Percentiles rank a stretch among this genome's conserved stretches.
Evolutionary conservation across 306 rosid species (phyloP).

Genomic region (Fagus sylvatica): DNA sequence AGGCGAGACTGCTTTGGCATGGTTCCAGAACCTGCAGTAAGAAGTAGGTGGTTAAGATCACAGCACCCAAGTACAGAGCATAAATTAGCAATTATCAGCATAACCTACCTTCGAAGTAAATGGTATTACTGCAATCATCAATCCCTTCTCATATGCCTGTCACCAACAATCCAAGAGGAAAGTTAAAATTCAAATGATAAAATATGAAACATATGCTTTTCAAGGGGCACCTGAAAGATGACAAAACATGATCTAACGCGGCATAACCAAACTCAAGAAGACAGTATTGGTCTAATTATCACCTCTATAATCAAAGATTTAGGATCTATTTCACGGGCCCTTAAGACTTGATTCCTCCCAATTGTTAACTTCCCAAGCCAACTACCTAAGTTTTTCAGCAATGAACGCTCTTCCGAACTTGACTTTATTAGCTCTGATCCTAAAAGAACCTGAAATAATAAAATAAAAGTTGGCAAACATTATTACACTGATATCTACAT

Average conservation of each 20-base stretch:
- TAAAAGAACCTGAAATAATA: constrained; percentile 74
- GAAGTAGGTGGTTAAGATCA: constrained; percentile 14
- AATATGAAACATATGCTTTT: background rate
- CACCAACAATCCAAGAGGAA: constrained; percentile 4
- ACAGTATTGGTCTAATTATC: constrained; percentile 10
- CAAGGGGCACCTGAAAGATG: background rate
- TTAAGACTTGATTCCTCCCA: constrained; percentile 91
- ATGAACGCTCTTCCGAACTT: constrained; percentile 97
- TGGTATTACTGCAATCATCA: constrained; percentile 99
- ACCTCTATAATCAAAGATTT: constrained; percentile 98
- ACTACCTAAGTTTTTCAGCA: constrained; percentile 95
- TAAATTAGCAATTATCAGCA: background rate
- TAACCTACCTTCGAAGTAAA: constrained; percentile 92
- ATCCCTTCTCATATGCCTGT: constrained; percentile 98
- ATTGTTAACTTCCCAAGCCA: constrained; percentile 99
- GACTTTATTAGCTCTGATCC: constrained; percentile 98
- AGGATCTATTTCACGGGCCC: constrained; percentile 98
- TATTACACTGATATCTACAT: background rate
- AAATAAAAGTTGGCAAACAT: background rate
- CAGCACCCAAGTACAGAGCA: constrained; percentile 14
- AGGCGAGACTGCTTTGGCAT: constrained; percentile 89
- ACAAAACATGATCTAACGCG: background rate
- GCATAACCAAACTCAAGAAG: background rate
- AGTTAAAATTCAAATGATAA: constrained; percentile 9
- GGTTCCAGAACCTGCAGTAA: constrained; percentile 82